A percentile compares a stretch with the other conserved stretches of the same genome.
These are phyloP conservation scores for Ogataea zsoltii DNA, from an alignment of 805 yeast species.

Conservation along the genomic window DNA sequence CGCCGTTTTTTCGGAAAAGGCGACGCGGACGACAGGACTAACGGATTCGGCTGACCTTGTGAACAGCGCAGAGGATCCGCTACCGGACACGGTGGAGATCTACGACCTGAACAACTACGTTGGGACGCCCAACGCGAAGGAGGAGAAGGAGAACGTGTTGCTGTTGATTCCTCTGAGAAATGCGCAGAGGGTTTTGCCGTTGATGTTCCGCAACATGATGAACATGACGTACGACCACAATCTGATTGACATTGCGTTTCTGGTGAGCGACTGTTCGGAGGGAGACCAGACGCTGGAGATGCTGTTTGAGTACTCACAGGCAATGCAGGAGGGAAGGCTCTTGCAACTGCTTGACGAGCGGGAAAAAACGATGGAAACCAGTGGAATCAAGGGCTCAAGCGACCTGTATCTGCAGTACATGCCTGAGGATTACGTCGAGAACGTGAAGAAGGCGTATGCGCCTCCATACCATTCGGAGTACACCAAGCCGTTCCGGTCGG, in stretches of 20 bases:
- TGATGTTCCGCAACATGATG: conserved; percentile 85
- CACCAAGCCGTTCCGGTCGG: conserved; percentile 69
- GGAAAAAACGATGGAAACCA: conserved; percentile 35
- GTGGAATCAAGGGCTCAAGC: conserved; percentile 50
- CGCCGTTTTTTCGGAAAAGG: too few relatives aligned
- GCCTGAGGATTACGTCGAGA: conserved; percentile 59
- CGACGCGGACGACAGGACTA: conserved; percentile 1
- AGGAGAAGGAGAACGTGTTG: conserved; percentile 61
- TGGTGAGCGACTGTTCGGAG: conserved; percentile 76
- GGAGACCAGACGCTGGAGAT: conserved; percentile 66
- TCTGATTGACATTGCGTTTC: conserved; percentile 74
- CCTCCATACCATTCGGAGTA: conserved; percentile 68
- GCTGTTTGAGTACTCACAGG: conserved; percentile 61
- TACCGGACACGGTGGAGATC: conserved; percentile 43
- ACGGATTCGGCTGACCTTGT: background rate
- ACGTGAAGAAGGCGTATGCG: conserved; percentile 57
- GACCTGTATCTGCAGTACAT: conserved; percentile 70
- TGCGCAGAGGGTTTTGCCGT: conserved; percentile 73
- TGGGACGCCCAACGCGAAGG: conserved; percentile 53
- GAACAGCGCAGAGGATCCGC: conserved; percentile 1
- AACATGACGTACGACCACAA: conserved; percentile 82
- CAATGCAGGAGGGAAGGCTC: conserved; percentile 71
- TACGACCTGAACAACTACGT: conserved; percentile 61
- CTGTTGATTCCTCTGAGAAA: conserved; percentile 76
- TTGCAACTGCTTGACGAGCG: conserved; percentile 47